phyloP scores from a whole-genome alignment of 768 basidiomycete genomes.

The Boletus sensibilis region DNA sequence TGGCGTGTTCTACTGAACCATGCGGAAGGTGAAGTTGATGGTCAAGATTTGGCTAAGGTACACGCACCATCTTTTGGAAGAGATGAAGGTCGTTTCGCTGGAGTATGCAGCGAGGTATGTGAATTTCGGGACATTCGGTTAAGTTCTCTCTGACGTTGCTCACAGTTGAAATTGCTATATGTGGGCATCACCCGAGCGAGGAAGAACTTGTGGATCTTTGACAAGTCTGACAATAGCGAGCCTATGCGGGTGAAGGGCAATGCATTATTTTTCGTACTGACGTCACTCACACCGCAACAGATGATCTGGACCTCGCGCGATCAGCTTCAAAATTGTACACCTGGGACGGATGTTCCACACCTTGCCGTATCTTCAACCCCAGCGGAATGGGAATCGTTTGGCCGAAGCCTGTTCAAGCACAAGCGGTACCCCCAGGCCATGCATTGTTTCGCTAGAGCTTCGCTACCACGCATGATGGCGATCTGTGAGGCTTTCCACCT shows the following conservation, averaged over 20 bases:
- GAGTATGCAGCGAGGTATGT: slow-evolving; percentile 57
- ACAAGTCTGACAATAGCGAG: slow-evolving; percentile 53
- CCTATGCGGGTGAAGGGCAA: slow-evolving; percentile 49
- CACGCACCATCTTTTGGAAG: slow-evolving; percentile 45
- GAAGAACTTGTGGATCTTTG: slow-evolving; percentile 69
- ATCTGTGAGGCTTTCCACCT: slow-evolving; percentile 55
- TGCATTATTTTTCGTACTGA: neutral
- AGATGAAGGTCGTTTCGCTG: slow-evolving; percentile 48
- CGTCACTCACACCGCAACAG: slow-evolving; percentile 30
- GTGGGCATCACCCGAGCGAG: slow-evolving; percentile 71
- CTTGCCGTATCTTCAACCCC: slow-evolving; percentile 53
- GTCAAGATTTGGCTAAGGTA: slow-evolving; percentile 10
- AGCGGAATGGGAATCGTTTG: slow-evolving; percentile 46
- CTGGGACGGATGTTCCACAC: slow-evolving; percentile 48
- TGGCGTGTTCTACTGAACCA: slow-evolving; percentile 61
- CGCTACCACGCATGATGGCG: slow-evolving; percentile 39
- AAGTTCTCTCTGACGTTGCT: neutral
- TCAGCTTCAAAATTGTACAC: slow-evolving; percentile 49
- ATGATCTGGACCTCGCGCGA: slow-evolving; percentile 47
- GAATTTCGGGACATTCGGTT: neutral
- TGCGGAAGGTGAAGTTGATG: slow-evolving; percentile 25
- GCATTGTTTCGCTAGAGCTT: slow-evolving; percentile 53
- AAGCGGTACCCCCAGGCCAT: slow-evolving; percentile 50
- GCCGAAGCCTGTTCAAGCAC: slow-evolving; percentile 38
- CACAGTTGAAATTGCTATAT: slow-evolving; percentile 64